These are phyloP conservation scores for Fusarium sp. DNA, from an alignment of 2,329 filamentous ascomycete genomes.

Conservation along the genomic window DNA sequence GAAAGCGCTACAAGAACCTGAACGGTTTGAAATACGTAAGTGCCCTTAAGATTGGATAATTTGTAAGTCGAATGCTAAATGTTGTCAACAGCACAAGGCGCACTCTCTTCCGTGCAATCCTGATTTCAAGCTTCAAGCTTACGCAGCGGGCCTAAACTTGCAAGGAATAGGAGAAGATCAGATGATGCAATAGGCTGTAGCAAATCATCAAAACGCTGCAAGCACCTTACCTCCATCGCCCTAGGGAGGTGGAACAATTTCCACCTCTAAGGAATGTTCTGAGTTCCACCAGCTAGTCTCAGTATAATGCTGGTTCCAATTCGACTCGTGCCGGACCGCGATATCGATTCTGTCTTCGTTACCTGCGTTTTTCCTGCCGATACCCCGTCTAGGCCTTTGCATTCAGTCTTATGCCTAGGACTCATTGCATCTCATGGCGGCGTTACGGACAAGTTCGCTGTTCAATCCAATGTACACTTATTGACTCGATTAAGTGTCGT, in stretches of 20 bases:
- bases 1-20: constrained; percentile 98
- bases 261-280: neutral
- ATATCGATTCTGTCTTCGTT: constrained; percentile 24
- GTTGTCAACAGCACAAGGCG: constrained; percentile 70
- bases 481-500: neutral
- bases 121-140: constrained; percentile 68
- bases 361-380: constrained; percentile 35
- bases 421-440: constrained; percentile 39
- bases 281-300: constrained; percentile 4
- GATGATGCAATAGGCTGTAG: constrained; percentile 50
- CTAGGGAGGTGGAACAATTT: neutral
- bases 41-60: constrained; percentile 21
- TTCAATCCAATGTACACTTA: neutral
- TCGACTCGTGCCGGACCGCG: constrained; percentile 36
- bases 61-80: constrained; percentile 49
- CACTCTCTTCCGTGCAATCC: constrained; percentile 92
- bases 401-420: constrained; percentile 13
- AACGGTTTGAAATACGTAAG: constrained; percentile 96
- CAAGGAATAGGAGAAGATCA: constrained; percentile 61
- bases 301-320: constrained; percentile 8
- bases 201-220: neutral
- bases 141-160: constrained; percentile 59
- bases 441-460: constrained; percentile 33
- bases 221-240: neutral
- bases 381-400: constrained; percentile 29